Conservation (phyloP, 2,329 filamentous ascomycete genomes). For the Madurella fahalii region DNA sequence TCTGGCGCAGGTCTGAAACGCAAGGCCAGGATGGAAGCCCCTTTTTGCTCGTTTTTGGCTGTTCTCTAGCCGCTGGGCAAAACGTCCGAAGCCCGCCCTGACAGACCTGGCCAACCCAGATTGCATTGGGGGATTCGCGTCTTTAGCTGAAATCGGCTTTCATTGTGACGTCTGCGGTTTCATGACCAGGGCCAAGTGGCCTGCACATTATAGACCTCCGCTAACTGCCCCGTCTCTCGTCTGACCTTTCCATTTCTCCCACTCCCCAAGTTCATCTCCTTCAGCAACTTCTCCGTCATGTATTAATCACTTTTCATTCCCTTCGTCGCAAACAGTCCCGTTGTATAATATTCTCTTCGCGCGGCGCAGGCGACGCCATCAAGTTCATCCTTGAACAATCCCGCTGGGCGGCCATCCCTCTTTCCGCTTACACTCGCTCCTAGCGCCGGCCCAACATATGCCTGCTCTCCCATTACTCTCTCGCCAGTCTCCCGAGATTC, state of each 20-base stretch:
- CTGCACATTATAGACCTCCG: conserved; percentile 4
- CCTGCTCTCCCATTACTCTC: not conserved
- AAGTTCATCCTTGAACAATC: not conserved
- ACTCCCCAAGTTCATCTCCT: conserved; percentile 11
- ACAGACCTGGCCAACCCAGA: not conserved
- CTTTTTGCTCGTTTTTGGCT: not conserved
- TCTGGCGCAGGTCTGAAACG: conserved; percentile 48
- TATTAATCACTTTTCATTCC: conserved; percentile 1
- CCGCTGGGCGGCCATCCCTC: conserved; percentile 3
- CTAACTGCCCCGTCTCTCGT: conserved; percentile 16
- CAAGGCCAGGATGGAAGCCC: not conserved
- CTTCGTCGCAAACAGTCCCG: not conserved
- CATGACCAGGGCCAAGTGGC: conserved; percentile 18
- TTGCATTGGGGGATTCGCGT: not conserved
- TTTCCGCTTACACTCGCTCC: not conserved
- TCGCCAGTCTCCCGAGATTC: not conserved
- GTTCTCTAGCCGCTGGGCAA: not conserved
- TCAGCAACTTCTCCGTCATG: not conserved
- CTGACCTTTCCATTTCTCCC: conserved; percentile 7
- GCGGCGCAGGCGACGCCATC: conserved; percentile 14
- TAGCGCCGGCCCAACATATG: not conserved
- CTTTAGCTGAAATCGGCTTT: conserved; percentile 8
- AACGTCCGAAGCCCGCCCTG: not conserved
- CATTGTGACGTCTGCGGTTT: conserved; percentile 30
- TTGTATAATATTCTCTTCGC: not conserved